Evolutionary conservation across 495 filamentous ascomycete genomes (phyloP).

Genomic region (Tetracladium setigerum): DNA sequence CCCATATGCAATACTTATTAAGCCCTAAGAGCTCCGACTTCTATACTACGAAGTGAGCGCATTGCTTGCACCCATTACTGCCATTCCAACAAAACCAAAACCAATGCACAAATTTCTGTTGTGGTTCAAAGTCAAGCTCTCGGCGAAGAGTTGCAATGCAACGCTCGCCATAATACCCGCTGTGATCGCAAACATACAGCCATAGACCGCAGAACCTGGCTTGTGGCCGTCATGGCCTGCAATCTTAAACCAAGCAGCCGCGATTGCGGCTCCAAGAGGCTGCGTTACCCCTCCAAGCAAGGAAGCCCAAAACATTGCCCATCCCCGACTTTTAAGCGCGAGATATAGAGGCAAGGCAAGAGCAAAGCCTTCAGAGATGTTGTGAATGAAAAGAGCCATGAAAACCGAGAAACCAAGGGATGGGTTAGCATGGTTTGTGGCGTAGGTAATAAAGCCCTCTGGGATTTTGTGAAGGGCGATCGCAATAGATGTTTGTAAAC

Average conservation of each 20-base stretch:
- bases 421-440: conserved; percentile 93
- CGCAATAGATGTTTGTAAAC: conserved; percentile 85
- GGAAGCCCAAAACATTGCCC: conserved; percentile 78
- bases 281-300: conserved; percentile 81
- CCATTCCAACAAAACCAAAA: conserved; percentile 88
- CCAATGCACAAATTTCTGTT: conserved; percentile 69
- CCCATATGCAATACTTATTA: too few species aligned
- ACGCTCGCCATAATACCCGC: conserved; percentile 94
- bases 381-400: conserved; percentile 93
- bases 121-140: conserved; percentile 77
- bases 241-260: conserved; percentile 73
- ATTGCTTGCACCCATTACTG: conserved; percentile 75
- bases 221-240: conserved; percentile 36
- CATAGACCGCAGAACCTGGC: conserved; percentile 69
- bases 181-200: conserved; percentile 80
- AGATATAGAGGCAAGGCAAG: conserved; percentile 89
- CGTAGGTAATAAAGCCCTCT: conserved; percentile 97
- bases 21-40: not conserved
- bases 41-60: conserved; percentile 55
- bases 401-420: conserved; percentile 84
- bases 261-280: conserved; percentile 76
- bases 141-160: conserved; percentile 79
- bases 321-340: conserved; percentile 64
- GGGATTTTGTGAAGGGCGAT: conserved; percentile 96
- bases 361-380: conserved; percentile 94